Conservation (phyloP, 1,284 basidiomycete species). For the Sphaerobolus stellatus region DNA sequence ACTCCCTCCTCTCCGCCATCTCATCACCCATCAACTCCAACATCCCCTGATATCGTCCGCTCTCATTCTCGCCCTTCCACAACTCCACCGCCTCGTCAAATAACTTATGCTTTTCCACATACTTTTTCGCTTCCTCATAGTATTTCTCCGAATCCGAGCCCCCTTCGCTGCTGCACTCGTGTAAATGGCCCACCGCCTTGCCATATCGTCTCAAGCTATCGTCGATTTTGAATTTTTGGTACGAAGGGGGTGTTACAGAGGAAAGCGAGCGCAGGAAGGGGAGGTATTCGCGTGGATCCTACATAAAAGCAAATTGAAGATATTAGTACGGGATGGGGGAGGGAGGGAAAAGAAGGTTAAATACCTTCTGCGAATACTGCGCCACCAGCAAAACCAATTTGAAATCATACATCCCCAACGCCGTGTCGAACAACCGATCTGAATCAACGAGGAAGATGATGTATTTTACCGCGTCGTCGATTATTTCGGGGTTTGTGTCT, state of each 20-base stretch:
- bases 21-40: constrained; percentile 85
- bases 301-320: constrained; percentile 9
- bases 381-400: constrained; percentile 93
- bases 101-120: constrained; percentile 78
- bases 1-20: constrained; percentile 83
- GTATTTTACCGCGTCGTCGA: constrained; percentile 97
- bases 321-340: not conserved
- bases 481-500: constrained; percentile 74
- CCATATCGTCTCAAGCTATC: constrained; percentile 82
- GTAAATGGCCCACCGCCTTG: constrained; percentile 77
- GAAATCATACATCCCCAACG: constrained; percentile 99
- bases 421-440: constrained; percentile 88
- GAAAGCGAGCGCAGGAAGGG: constrained; percentile 93
- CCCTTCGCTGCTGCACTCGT: constrained; percentile 62
- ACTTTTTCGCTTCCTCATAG: constrained; percentile 80
- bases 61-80: constrained; percentile 61
- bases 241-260: constrained; percentile 73
- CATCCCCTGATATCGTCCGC: constrained; percentile 43
- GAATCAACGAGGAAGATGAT: constrained; percentile 98
- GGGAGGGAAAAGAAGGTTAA: constrained; percentile 12
- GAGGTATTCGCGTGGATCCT: constrained; percentile 98
- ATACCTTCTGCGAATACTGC: constrained; percentile 93
- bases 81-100: constrained; percentile 73
- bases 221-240: constrained; percentile 91
- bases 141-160: too few relatives aligned